These are phyloP conservation scores for Eutrema salsugineum DNA, from an alignment of 441 rosid species.

Conservation along the genomic window DNA sequence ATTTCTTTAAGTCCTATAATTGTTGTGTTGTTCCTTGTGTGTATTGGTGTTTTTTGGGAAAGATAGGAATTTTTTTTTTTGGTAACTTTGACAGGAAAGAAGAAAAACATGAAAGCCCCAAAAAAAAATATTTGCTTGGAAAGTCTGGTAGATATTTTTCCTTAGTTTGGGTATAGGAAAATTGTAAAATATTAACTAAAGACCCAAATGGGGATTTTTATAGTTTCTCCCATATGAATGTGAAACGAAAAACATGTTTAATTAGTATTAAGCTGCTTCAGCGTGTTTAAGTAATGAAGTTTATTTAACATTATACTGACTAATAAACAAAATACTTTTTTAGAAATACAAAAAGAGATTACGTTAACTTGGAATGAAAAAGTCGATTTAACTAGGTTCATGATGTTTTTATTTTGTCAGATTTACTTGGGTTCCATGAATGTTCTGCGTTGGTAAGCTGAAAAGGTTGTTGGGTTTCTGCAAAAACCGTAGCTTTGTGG, in stretches of 20 bases:
- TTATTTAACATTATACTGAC: constrained; percentile 1
- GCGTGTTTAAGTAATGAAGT: constrained; percentile 7
- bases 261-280: constrained; percentile 11
- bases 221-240: constrained; percentile 3
- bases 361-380: too few relatives aligned
- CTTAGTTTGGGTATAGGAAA: background rate
- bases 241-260: constrained; percentile 18
- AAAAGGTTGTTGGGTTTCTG: constrained; percentile 10
- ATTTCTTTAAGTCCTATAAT: constrained; percentile 9
- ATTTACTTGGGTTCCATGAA: constrained; percentile 21
- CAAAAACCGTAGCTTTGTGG: constrained; percentile 19
- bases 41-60: background rate
- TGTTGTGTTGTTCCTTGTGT: constrained; percentile 9
- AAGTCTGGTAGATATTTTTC: background rate
- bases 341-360: background rate
- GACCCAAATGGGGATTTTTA: constrained; percentile 11
- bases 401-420: constrained; percentile 19
- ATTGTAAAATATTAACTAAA: constrained; percentile 18
- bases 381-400: constrained; percentile 13
- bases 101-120: background rate
- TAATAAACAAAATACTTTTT: constrained; percentile 2
- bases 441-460: constrained; percentile 27
- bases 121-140: background rate
- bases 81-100: background rate
- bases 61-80: constrained; percentile 17